These are phyloP conservation scores for Penicillium alfredii DNA, from an alignment of 495 filamentous ascomycete species.

Conservation along the genomic window DNA sequence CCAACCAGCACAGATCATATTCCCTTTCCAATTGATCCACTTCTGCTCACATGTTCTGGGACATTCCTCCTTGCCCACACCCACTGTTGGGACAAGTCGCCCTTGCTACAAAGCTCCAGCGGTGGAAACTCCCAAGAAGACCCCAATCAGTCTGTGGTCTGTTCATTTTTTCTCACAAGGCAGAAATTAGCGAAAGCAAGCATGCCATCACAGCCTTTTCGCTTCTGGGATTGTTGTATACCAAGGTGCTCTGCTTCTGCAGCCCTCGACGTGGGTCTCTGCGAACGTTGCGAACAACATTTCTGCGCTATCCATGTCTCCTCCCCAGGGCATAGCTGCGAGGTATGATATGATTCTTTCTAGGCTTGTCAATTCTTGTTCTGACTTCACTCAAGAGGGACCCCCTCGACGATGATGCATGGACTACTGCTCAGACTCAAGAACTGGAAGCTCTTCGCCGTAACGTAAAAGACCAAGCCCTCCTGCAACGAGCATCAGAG, in stretches of 20 bases:
- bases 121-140: no score
- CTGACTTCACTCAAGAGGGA: conserved; percentile 1
- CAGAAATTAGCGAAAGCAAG: not conserved
- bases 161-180: no score
- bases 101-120: no score
- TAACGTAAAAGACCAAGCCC: conserved; percentile 2
- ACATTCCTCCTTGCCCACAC: no score
- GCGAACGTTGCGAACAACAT: conserved; percentile 3
- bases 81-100: no score
- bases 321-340: conserved; percentile 1
- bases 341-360: conserved; percentile 1
- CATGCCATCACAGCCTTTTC: conserved; percentile 1
- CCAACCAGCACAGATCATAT: no score
- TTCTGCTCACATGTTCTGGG: no score
- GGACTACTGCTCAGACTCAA: conserved; percentile 2
- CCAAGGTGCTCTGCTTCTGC: conserved; percentile 3
- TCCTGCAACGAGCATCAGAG: conserved; percentile 1
- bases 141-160: no score
- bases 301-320: conserved; percentile 3
- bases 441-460: conserved; percentile 1
- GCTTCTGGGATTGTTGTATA: conserved; percentile 4
- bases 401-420: conserved; percentile 7
- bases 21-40: no score
- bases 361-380: not conserved
- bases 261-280: conserved; percentile 6